phyloP scores from a whole-genome alignment of 2,329 filamentous ascomycete species.

The Colletotrichum endophyticum region DNA sequence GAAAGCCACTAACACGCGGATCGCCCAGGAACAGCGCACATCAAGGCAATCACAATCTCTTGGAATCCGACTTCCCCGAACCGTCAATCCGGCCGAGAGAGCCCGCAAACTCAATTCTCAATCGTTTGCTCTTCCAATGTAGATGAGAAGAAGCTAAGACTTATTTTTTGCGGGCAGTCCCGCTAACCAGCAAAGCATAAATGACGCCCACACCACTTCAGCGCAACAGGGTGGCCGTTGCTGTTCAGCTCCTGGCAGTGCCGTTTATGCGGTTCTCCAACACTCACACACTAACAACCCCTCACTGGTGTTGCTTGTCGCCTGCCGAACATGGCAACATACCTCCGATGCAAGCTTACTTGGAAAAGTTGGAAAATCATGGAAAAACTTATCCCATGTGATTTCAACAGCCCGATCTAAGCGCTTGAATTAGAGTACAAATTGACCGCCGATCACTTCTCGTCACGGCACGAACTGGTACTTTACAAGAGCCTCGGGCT shows the following conservation, averaged over 20 bases:
- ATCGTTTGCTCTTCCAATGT: background rate
- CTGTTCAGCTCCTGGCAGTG: background rate
- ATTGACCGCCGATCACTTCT: background rate
- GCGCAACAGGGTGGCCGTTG: background rate
- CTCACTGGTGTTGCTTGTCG: background rate
- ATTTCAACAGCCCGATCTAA: background rate
- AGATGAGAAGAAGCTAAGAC: background rate
- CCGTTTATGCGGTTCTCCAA: background rate
- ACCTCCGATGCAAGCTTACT: background rate
- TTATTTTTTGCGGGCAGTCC: background rate
- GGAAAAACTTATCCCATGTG: background rate
- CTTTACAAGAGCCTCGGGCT: background rate
- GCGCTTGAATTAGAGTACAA: background rate
- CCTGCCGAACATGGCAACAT: constrained; percentile 14
- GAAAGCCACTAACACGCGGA: background rate
- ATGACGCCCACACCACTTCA: background rate
- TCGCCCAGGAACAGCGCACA: background rate
- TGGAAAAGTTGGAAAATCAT: background rate
- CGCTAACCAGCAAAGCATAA: background rate
- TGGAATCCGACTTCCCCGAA: background rate
- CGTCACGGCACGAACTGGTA: background rate
- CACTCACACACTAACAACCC: background rate
- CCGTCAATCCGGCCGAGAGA: background rate
- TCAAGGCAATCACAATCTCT: background rate
- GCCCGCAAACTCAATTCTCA: background rate